Base-by-base conservation (phyloP, 164 flowering plant genomes). In the Umbilicus rupestris region DNA sequence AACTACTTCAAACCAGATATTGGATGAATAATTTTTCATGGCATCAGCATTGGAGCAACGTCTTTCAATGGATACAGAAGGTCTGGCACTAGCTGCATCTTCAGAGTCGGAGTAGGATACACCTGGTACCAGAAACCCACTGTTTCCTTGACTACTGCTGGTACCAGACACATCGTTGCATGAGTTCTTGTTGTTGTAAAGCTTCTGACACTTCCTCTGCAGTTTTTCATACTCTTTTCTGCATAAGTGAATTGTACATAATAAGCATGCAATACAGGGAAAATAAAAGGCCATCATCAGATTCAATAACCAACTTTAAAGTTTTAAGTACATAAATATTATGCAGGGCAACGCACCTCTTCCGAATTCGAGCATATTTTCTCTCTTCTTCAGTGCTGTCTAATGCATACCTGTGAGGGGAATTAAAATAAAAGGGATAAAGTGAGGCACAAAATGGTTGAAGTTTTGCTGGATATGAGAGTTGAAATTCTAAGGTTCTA, bases 221-320 rank as follows among this genome's bases (percentile, higher is more conserved):
- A 78, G 69, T 68, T 73, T 74, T 66, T 77, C 80, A 69, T 80
- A 82, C 67, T 78, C 78, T 59, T 78, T 80, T 69, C 85, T 82
- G 79, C 68, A 68, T 10, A 70, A 17, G 60, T 17, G 14, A 67
- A 49, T 10, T 29, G 29, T n/a, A 50, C 15, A 26, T 26, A 49
- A 30, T 24, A 29, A 66, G 33, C 22, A 17, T 52, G 39, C 45
- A 10, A 14, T 20, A 20, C 0, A 60, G 31, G 31, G n/a, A 55
- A 39, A 35, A 30, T 26, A 42, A 66, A n/a, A 28, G n/a, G 11
- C 16, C 7, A 63, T 35, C 15, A 45, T 15, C 5, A 39, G 16
- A 5, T 30, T 29, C n/a, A 7, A 33, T 12, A 44, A 5, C 22
- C 42, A 62, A 39, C 65, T 31, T 30, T 2, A 62, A 33, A 62